phyloP scores from a whole-genome alignment of 2,329 filamentous ascomycete species.

The Apiospora kogelbergensis region DNA sequence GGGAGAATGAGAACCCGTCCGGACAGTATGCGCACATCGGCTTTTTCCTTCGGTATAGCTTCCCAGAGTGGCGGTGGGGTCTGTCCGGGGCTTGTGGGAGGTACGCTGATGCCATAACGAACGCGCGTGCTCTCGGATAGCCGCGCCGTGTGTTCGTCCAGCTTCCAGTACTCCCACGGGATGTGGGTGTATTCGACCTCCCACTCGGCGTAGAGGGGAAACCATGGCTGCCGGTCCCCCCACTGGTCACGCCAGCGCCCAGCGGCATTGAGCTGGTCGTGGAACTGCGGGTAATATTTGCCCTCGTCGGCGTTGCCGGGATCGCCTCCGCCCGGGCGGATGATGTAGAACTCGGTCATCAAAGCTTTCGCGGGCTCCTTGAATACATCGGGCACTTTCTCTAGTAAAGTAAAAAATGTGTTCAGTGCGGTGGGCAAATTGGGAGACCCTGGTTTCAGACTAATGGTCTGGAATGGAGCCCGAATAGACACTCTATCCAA shows the following conservation, averaged over 20 bases:
- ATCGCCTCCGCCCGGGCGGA: background rate
- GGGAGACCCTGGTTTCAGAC: too few relatives aligned
- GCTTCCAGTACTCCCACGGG: slow-evolving; percentile 30
- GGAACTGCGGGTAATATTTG: background rate
- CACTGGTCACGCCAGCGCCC: slow-evolving; percentile 30
- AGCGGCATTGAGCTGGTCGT: background rate
- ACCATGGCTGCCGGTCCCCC: slow-evolving; percentile 37
- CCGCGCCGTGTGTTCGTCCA: slow-evolving; percentile 24
- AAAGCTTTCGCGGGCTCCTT: background rate
- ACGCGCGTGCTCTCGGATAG: slow-evolving; percentile 12
- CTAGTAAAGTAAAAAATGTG: too few relatives aligned
- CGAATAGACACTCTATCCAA: slow-evolving; percentile 23
- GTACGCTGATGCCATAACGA: slow-evolving; percentile 14
- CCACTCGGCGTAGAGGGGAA: slow-evolving; percentile 44
- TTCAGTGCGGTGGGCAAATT: too few relatives aligned
- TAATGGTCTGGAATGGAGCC: slow-evolving; percentile 10
- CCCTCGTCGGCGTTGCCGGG: background rate
- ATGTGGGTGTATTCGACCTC: slow-evolving; percentile 42
- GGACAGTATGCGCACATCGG: slow-evolving; percentile 29
- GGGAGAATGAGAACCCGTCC: slow-evolving; percentile 40
- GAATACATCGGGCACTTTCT: too few relatives aligned
- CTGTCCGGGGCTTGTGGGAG: background rate
- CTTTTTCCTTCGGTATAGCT: background rate
- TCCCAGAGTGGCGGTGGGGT: background rate
- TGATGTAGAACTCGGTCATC: background rate